Evolutionary conservation across 73 alveolate genomes (phyloP), one percentile per base, ranked within the genome.

Genomic region (Paramecium octaurelia): DNA sequence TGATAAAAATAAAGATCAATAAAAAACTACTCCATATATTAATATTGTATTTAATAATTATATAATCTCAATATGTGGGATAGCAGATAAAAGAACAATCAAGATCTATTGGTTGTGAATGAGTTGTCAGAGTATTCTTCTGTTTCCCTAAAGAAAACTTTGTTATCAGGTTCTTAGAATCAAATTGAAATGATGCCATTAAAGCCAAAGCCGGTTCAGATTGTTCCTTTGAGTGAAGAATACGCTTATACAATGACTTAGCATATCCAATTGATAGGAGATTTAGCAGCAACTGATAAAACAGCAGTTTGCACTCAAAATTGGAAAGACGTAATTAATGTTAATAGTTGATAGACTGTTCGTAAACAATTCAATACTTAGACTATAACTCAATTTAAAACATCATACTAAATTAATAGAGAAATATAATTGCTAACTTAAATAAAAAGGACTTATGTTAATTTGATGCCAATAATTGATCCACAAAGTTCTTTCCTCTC

Each of bases 311-410:
- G 91, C 46, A 80, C 91, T 21, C 46, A 31, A 10, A 80, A 80
- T 80, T 80, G 91, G 91, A 80, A 48, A 80, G 91, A 80, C 31
- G 91, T 80, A 80, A 31, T 44, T n/a, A 80, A n/a, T 4, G 10
- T 38, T 80, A 35, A 43, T 44, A 80, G 8, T 24, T 54, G 69
- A 54, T 44, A 80, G 91, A 80, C 18, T 42, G 57, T 80, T 42
- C 18, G 91, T 3, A 80, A 80, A 35, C 21, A 48, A 46, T 80
- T 31, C 75, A 48, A 48, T 44, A 80, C 91, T 10, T 48, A 80
- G 8, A 80, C 46, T 7, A 40, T 42, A 8, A 23, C 57, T 7
- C 5, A 23, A 80, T 80, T 80, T 23, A 80, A 46, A 46, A 43
- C 91, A 24, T 34, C 91, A 2, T 80, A 80, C 48, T 58, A 80